phyloP scores from a whole-genome alignment of 208 protist species.

The Leishmania turanica region DNA sequence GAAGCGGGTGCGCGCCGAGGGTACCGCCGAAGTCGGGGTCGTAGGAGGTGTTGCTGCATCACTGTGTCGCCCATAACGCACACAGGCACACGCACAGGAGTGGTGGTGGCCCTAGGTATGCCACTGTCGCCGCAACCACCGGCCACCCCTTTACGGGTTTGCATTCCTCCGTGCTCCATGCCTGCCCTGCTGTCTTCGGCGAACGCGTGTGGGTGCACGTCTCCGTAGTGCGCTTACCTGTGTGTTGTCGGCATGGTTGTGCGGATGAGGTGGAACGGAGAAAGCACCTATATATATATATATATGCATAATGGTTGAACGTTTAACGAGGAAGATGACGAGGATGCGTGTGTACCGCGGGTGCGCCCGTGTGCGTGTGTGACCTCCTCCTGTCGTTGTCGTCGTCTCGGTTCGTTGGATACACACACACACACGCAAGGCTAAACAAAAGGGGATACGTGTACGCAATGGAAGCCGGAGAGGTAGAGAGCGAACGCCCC shows the following conservation, averaged over 20 bases:
- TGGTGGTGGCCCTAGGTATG: not conserved
- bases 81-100: not conserved
- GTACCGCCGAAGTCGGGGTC: not conserved
- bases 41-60: not conserved
- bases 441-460: not conserved
- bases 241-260: not conserved
- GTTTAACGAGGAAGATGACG: not conserved
- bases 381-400: not conserved
- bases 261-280: not conserved
- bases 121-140: too few species aligned
- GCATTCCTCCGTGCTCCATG: not conserved
- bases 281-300: not conserved
- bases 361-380: not conserved
- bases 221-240: not conserved
- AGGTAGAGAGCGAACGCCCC: not conserved
- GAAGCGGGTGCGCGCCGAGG: slow-evolving; percentile 6
- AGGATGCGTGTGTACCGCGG: not conserved
- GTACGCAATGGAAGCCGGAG: not conserved
- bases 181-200: not conserved
- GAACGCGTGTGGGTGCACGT: not conserved
- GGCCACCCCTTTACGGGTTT: too few species aligned
- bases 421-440: too few species aligned
- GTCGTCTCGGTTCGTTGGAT: not conserved
- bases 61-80: not conserved
- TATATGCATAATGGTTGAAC: not conserved